Evolutionary conservation across 73 alveolate species (phyloP), one percentile per base, ranked within the genome.

Genomic region (Tetrahymena elliotti): DNA sequence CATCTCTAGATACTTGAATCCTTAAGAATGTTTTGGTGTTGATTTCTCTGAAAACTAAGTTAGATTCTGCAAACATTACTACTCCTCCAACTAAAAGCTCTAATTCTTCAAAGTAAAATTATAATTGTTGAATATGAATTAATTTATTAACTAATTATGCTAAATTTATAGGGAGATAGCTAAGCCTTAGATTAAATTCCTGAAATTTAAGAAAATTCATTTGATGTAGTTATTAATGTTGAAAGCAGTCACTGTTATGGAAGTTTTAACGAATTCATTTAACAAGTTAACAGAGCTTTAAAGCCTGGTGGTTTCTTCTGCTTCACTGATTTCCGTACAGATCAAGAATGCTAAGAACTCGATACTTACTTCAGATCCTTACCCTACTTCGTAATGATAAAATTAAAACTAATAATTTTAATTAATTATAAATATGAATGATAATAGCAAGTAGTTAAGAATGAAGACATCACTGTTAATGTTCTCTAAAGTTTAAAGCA

Each of bases 221-320:
- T 95, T 93, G 99, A 98, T 93, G 31, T 95, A 24, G 96, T 97
- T 31, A 40, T 98, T 8, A 95, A 97, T 95, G 97, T 98, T 35
- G 99, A 98, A 94, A 96, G 98, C 41, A 93, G 97, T 37, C 99
- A 97, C 93, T 98, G 99, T 96, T 98, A 97, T 95, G 99, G 98
- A 27, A 97, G 97, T 93, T 93, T 98, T 34, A 38, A 93, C 16
- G 84, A 40, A 20, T 98, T 98, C 96, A 93, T 97, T 16, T 84
- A 95, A 35, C 93, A 96, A 39, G 97, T 97, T 37, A 96, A 84
- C 35, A 83, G 94, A 31, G 96, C 94, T 16, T 94, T 98, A 16
- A 97, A 94, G 84, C 92, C 95, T 35, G 98, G 96, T 93, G 99
- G 99, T 31, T 31, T 54, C 54, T 98, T 98, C 94, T 84, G 95